phyloP scores from a whole-genome alignment of 148 eudicot genomes.

The Tetragonia tetragonoides region DNA sequence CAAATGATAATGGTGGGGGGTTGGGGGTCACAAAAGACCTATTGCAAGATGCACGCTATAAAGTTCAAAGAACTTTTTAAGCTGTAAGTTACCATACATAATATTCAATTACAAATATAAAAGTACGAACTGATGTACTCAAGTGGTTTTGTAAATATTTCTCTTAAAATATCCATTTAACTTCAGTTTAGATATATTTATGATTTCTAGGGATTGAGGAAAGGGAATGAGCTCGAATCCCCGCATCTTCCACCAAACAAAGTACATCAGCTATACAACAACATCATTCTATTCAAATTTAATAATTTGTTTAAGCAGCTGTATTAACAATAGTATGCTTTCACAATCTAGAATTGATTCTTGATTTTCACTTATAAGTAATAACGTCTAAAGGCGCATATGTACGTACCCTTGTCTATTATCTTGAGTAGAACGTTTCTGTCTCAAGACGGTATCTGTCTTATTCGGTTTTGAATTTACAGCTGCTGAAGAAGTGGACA shows the following conservation, averaged over 20 bases:
- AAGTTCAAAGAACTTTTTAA: not conserved
- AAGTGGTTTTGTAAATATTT: not conserved
- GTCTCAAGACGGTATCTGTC: slow-evolving; percentile 46
- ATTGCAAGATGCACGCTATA: not conserved
- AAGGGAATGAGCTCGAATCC: too few species aligned
- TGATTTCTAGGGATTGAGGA: too few species aligned
- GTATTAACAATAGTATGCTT: not conserved
- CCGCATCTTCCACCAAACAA: too few species aligned
- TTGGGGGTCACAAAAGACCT: too few species aligned
- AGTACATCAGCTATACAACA: not conserved
- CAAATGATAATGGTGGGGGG: not conserved
- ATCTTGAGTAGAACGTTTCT: slow-evolving; percentile 52
- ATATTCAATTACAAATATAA: not conserved
- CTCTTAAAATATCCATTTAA: not conserved
- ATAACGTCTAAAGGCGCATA: not conserved
- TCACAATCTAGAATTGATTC: not conserved
- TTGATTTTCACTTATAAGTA: not conserved
- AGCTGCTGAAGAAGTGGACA: slow-evolving; percentile 34
- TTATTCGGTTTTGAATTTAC: slow-evolving; percentile 53
- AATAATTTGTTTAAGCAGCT: not conserved
- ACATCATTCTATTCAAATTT: not conserved
- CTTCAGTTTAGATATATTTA: too few species aligned
- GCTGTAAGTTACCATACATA: not conserved
- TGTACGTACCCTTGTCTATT: slow-evolving; percentile 57
- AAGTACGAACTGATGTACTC: not conserved